Base-by-base conservation (phyloP, 371 early-diverging fungal species). In the Mortierella sp. region DNA sequence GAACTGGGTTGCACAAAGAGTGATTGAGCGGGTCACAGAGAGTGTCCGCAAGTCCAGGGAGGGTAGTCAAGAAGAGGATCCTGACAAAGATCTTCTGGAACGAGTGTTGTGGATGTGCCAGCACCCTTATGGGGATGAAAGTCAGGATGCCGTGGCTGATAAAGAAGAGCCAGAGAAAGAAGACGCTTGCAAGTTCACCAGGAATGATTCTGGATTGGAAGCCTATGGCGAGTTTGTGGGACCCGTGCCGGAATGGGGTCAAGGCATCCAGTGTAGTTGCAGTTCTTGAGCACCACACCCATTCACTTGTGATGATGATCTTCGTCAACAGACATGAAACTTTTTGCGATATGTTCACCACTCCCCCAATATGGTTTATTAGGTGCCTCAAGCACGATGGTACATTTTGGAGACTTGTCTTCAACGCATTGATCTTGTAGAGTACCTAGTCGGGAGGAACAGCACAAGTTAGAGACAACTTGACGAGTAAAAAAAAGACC, bases 1-100 rank as follows among this genome's bases (percentile, higher is more conserved):
- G 28, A 92, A 93, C 63, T 92, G 91, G 86, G 86, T 92, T 27
- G 87, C 89, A 0, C 86, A 92, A 57, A 83, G 83, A 52, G 87
- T 90, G 3, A 88, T 91, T 31, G 79, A 67, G 79, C 82, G 27
- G 71, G 83, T 64, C 73, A 88, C 51, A 57, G 71, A n/a, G 54
- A 73, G 50, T 29, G 69, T 27, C 55, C 69, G 37, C 69, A 80
- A 27, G 81, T 80, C 60, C 67, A 81, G 27, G 37, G 49, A 48
- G 9, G 41, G 40, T 0, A 59, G n/a, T 24, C 39, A 55, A 16
- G 78, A 66, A 0, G 83, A 72, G 0, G 68, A 66, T 29, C 71
- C 71, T 8, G 81, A 86, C 29, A 48, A 61, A 1, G 54, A 67
- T 1, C 54, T 79, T 39, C 60, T 93, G 16, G 79, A 87, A 41